Evolutionary conservation across 305 asterid genomes (phyloP).

Genomic region (Fraxinus xanthoxyloides): DNA sequence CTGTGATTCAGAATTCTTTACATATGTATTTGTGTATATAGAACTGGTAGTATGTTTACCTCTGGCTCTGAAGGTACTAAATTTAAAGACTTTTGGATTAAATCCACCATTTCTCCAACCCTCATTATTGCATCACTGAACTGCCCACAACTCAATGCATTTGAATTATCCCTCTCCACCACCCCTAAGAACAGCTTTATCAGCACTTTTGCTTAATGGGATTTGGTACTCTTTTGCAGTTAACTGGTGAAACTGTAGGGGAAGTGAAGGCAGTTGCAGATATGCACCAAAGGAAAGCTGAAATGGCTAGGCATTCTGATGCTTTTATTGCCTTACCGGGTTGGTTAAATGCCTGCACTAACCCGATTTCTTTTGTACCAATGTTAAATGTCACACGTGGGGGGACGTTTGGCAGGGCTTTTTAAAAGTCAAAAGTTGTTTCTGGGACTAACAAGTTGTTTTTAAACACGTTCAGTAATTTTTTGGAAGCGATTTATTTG

Average conservation of each 20-base stretch:
- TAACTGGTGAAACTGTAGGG: slow-evolving; percentile 96
- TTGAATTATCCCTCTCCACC: slow-evolving; percentile 18
- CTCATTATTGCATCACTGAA: slow-evolving; percentile 64
- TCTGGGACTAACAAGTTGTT: background rate
- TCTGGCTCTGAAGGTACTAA: slow-evolving; percentile 29
- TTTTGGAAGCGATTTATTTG: background rate
- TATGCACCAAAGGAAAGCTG: slow-evolving; percentile 98
- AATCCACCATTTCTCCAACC: slow-evolving; percentile 29
- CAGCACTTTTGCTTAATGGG: slow-evolving; percentile 15
- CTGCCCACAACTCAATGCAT: slow-evolving; percentile 38
- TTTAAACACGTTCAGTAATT: background rate
- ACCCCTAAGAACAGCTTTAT: slow-evolving; percentile 7
- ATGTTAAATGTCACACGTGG: background rate
- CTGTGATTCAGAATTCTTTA: slow-evolving; percentile 32
- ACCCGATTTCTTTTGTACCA: background rate
- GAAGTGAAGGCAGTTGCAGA: slow-evolving; percentile 98
- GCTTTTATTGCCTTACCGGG: slow-evolving; percentile 99
- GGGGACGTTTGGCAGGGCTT: background rate
- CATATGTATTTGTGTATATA: slow-evolving; percentile 12
- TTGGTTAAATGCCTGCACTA: slow-evolving; percentile 31
- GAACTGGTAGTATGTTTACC: slow-evolving; percentile 22
- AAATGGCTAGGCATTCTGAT: slow-evolving; percentile 91
- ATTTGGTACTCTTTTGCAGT: slow-evolving; percentile 51
- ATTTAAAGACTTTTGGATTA: slow-evolving; percentile 29
- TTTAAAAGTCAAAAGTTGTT: background rate